phyloP scores from a whole-genome alignment of 176 grass and related monocot genomes.

The Tuctoria greenei region DNA sequence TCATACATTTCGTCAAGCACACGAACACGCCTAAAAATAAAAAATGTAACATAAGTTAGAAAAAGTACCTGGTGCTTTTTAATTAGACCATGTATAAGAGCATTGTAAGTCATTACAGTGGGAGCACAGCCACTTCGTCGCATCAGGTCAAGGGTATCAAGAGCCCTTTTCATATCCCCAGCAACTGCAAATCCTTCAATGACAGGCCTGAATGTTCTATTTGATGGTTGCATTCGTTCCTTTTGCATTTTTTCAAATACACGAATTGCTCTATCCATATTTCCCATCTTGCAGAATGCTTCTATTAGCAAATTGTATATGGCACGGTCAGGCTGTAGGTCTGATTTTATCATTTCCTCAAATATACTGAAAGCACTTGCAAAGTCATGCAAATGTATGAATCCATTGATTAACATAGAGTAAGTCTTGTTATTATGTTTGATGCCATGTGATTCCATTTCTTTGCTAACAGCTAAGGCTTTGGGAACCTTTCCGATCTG shows the following conservation, averaged over 20 bases:
- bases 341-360: constrained; percentile 86
- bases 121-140: constrained; percentile 69
- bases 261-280: constrained; percentile 75
- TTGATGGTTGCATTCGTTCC: constrained; percentile 70
- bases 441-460: constrained; percentile 77
- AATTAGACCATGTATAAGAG: constrained; percentile 87
- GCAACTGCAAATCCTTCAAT: constrained; percentile 85
- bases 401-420: constrained; percentile 96
- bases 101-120: constrained; percentile 90
- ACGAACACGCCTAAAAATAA: background rate
- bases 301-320: constrained; percentile 94
- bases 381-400: constrained; percentile 90
- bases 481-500: constrained; percentile 84
- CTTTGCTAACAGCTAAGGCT: constrained; percentile 76
- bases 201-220: constrained; percentile 91
- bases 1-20: background rate
- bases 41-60: constrained; percentile 18
- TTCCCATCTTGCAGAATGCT: constrained; percentile 98
- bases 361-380: constrained; percentile 92
- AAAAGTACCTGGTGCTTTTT: constrained; percentile 75
- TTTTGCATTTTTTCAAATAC: constrained; percentile 92
- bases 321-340: constrained; percentile 74
- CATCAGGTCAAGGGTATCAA: constrained; percentile 87
- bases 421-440: constrained; percentile 96
- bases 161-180: constrained; percentile 80